Evolutionary conservation across 768 basidiomycete species (phyloP), one percentile per base, ranked within the genome.

Genomic region (Tremella mesenterica): DNA sequence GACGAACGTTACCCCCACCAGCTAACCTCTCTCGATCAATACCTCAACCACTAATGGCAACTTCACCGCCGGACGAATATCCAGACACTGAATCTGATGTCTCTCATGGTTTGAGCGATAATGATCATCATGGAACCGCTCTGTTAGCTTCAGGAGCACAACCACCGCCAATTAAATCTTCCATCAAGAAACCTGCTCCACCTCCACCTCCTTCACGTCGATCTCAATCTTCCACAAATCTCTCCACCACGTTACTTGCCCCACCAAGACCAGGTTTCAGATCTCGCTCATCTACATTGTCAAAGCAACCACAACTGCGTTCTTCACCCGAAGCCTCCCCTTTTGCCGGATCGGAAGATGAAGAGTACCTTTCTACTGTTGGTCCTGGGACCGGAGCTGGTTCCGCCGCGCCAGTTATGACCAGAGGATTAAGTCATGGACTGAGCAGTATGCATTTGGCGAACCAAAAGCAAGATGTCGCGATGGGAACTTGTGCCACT

Each of bases 181-280:
- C 50, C 46, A 52, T 54, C 57, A 54, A 83, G 69, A 79, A 79
- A 57, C 75, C 76, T 0, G 81, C 83, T 0, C 84, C 84, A 0
- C 85, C 84, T 0, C 85, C 84, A 0, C 83, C 82, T 0, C 41
- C 58, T 14, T 77, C 82, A 8, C 78, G 81, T 16, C 64, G 74
- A 20, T 57, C 67, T 0, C 57, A 72, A n/a, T 77, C 76, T 26
- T 79, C 80, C 18, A 76, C 77, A 1, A 73, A 82, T 49, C 81
- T 83, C 5, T 76, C 79, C 39, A 75, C 79, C 20, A 69, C 66
- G 39, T 58, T 21, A 54, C 60, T 33, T 34, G 54, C 51, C 41
- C 52, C 50, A 64, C 52, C 49, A 52, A 44, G 59, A 58, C 41
- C 57, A 29, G 41, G 20, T 25, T 18, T 28, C 20, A 26, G 29